phyloP scores from a whole-genome alignment of 2,329 filamentous ascomycete genomes.

The Thielaviopsis punctulata region DNA sequence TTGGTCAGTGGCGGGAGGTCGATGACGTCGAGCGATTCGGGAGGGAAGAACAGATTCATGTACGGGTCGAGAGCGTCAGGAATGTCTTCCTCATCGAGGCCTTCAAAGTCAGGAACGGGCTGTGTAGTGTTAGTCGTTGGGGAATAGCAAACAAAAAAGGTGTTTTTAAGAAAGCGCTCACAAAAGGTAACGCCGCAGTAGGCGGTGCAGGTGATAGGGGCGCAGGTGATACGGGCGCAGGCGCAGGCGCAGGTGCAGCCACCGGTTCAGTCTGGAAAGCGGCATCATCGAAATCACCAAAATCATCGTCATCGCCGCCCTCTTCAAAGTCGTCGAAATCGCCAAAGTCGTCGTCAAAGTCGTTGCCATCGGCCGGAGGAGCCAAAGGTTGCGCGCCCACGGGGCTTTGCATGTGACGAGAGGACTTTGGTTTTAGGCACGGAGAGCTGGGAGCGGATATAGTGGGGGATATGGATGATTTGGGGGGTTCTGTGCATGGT shows the following conservation, averaged over 20 bases:
- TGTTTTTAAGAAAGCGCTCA: slow-evolving; percentile 16
- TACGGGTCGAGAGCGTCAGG: slow-evolving; percentile 45
- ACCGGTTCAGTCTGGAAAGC: slow-evolving; percentile 43
- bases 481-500: slow-evolving; percentile 3
- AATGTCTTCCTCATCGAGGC: slow-evolving; percentile 43
- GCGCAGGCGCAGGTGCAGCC: slow-evolving; percentile 17
- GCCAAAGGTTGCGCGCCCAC: slow-evolving; percentile 13
- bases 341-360: slow-evolving; percentile 43
- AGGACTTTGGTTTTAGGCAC: slow-evolving; percentile 1
- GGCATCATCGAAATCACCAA: slow-evolving; percentile 52
- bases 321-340: slow-evolving; percentile 49
- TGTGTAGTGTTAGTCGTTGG: slow-evolving; percentile 17
- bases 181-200: slow-evolving; percentile 26
- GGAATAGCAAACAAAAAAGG: background rate
- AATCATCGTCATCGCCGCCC: slow-evolving; percentile 36
- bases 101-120: slow-evolving; percentile 52
- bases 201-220: slow-evolving; percentile 18
- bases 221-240: slow-evolving; percentile 16
- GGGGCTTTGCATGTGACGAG: slow-evolving; percentile 5
- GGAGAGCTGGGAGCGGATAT: slow-evolving; percentile 14
- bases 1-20: slow-evolving; percentile 32
- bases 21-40: slow-evolving; percentile 34
- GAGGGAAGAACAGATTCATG: slow-evolving; percentile 47
- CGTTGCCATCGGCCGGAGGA: slow-evolving; percentile 17
- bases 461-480: slow-evolving; percentile 10